These are phyloP conservation scores for Beauveria sp. DNA, from an alignment of 2,329 filamentous ascomycete species.

Conservation along the genomic window DNA sequence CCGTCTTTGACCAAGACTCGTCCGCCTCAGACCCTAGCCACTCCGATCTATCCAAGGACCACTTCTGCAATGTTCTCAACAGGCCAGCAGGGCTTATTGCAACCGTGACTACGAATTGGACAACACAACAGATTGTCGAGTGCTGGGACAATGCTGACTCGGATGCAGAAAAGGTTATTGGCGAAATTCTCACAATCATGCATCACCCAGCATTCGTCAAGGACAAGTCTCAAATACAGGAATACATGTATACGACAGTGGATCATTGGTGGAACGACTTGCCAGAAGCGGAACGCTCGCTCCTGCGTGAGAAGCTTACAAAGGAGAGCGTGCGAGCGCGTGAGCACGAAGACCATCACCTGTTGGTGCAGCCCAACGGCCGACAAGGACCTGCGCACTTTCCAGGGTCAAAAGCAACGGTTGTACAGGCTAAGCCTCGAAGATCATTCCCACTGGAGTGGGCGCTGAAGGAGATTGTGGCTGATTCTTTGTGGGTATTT, in stretches of 20 bases:
- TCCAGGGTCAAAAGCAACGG: conserved; percentile 19
- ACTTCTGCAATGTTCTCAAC: conserved; percentile 62
- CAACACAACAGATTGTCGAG: conserved; percentile 20
- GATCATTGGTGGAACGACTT: conserved; percentile 62
- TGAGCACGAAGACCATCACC: conserved; percentile 22
- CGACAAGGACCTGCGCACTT: conserved; percentile 19
- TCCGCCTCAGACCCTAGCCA: conserved; percentile 71
- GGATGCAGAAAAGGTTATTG: conserved; percentile 65
- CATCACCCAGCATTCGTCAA: conserved; percentile 79
- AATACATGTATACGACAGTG: conserved; percentile 75
- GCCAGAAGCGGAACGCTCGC: conserved; percentile 16
- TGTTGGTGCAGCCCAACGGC: conserved; percentile 18
- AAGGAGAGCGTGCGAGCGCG: conserved; percentile 20
- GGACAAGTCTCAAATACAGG: conserved; percentile 64
- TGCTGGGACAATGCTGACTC: conserved; percentile 72
- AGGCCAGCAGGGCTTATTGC: conserved; percentile 21
- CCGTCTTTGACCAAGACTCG: conserved; percentile 58
- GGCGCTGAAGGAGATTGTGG: conserved; percentile 11
- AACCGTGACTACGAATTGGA: conserved; percentile 23
- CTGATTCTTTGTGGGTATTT: conserved; percentile 3
- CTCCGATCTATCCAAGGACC: conserved; percentile 71
- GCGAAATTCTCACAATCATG: conserved; percentile 69
- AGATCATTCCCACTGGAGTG: conserved; percentile 19
- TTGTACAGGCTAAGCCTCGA: conserved; percentile 14
- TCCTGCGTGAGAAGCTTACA: conserved; percentile 18